Evolutionary conservation across 202 grass and related monocot species (phyloP), one percentile per base, ranked within the genome.

Genomic region (Bolboschoenoplectus hybrid): DNA sequence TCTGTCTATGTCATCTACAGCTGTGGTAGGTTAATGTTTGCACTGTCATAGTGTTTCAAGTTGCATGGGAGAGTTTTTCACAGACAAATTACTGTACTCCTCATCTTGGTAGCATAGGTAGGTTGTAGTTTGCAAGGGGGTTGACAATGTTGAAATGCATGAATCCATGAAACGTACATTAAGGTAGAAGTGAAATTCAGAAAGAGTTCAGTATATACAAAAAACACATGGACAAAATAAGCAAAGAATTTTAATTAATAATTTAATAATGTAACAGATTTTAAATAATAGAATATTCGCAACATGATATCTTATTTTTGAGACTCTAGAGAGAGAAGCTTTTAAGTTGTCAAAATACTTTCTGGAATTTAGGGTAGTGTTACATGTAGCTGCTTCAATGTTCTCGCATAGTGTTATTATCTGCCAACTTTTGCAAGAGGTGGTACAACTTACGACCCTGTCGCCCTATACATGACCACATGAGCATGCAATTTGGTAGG

Each of bases 1-100:
- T 84, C 90, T 99, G 85, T 99, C 97, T 63, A 99, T 99, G 97
- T 99, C 97, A 85, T 99, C 97, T 9, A 99, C 97, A 26, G 93
- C 97, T 82, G 92, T 99, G 88, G 97, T 99, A 91, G 63, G 85
- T 85, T 82, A 90, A 85, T 57, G 67, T 62, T 79, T 66, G 34
- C 53, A 36, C 75, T 83, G 34, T n/a, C 72, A 72, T 46, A 67
- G 32, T 51, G 47, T 63, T 41, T 60, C 20, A 41, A n/a, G 68
- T 32, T 52, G 20, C 12, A 55, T 36, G n/a, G 38, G 38, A 77
- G 74, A 86, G 12, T 38, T 66, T 32, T 4, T 82, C 38, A 40
- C 43, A 85, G 56, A 39, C 49, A 84, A 47, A 10, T 72, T 55
- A 49, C 41, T 12, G 81, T 83, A 71, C 51, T 49, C 43, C 61